Base-by-base conservation (phyloP, 805 yeast species). In the Cyberlindnera galapagoensis region DNA sequence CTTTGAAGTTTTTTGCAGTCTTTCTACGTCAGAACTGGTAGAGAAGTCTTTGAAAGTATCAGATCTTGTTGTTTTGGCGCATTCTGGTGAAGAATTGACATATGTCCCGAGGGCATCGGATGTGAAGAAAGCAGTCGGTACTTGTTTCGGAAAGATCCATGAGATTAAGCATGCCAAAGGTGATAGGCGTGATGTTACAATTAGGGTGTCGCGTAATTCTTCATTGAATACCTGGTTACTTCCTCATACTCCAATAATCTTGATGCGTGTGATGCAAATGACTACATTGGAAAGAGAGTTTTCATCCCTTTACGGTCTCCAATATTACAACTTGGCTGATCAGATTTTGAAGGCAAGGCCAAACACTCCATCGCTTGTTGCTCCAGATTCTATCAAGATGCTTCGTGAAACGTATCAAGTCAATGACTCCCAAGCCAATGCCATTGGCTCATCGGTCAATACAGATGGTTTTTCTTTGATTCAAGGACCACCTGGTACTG, bases 401-500 rank as follows among this genome's bases (percentile, higher is more conserved):
- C 67, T 80, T 33, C 69, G 70, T 35, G 45, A 48, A 5, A 51
- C 65, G 8, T 80, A 75, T 44, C 63, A 69, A 14, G 81, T 88
- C 22, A 92, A 94, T 58, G 67, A 70, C 18, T 90, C 98, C 0
- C 99, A 92, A 58, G 97, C 97, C 0, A 67, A 60, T 19, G 98
- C 98, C 0, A 84, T 92, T 37, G 66, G 79, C 9, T 84, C 86
- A 2, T 71, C 95, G 0, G 73, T 76, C 19, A 55, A 65, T 16
- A 63, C 71, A 7, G 65, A 65, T 2, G 99, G 98, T 0, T 86
- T 92, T 51, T 79, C 94, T 0, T 65, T 92, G 33, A 88, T 92
- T 55, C 98, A 92, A 60, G 99, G 97, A 36, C 99, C 99, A 0
- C 99, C 99, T 0, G 99, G 99, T 57, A 90, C 97, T 0, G 99